Conservation (phyloP, 1,284 basidiomycete genomes). For the Anthracocystis walkeri region DNA sequence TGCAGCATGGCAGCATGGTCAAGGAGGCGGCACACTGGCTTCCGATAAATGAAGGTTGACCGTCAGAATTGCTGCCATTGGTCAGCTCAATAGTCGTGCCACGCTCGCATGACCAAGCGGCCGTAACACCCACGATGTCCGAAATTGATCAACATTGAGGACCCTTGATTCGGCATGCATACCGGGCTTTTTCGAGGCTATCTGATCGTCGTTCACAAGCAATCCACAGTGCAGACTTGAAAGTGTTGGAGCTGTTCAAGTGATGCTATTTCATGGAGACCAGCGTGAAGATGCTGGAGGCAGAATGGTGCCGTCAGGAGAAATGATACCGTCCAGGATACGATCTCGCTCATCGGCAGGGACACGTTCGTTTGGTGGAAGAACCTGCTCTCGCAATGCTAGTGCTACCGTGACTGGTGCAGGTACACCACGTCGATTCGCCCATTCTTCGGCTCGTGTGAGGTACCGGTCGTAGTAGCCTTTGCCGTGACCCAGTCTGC, state of each 20-base stretch:
- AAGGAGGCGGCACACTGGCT: not conserved
- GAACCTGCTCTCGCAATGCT: conserved; percentile 65
- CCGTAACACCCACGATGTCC: conserved; percentile 4
- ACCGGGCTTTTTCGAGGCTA: not conserved
- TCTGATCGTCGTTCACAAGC: not conserved
- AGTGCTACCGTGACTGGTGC: conserved; percentile 64
- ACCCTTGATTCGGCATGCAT: conserved; percentile 3
- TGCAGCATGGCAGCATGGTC: not conserved
- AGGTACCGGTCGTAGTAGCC: conserved; percentile 71
- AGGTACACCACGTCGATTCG: conserved; percentile 15
- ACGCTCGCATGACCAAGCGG: not conserved
- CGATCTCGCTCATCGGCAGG: conserved; percentile 68
- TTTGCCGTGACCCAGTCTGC: conserved; percentile 70
- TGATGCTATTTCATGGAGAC: conserved; percentile 18
- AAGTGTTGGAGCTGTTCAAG: too few relatives aligned
- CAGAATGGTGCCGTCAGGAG: conserved; percentile 51
- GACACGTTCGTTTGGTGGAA: conserved; percentile 55
- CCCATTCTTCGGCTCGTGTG: conserved; percentile 48
- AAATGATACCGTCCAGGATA: conserved; percentile 63
- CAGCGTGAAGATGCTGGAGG: conserved; percentile 31
- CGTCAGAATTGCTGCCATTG: not conserved
- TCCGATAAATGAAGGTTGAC: not conserved
- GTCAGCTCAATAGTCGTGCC: not conserved
- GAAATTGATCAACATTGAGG: not conserved
- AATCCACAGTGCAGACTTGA: too few relatives aligned